Evolutionary conservation across 192 early-diverging fungal species (phyloP).

Genomic region (Diversispora eburnea): DNA sequence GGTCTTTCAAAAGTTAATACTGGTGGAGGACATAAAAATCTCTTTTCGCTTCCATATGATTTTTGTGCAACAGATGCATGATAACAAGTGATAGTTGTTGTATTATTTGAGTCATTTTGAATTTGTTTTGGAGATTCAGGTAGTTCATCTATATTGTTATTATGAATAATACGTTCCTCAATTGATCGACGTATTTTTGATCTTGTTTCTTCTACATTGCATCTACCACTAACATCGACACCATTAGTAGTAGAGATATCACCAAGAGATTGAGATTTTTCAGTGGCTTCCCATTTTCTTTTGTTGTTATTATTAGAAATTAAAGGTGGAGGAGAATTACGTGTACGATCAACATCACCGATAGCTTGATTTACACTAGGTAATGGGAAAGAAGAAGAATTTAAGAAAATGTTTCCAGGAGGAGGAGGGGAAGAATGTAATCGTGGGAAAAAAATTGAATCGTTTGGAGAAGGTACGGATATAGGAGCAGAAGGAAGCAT

Average conservation of each 20-base stretch:
- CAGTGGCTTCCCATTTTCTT: slow-evolving; percentile 20
- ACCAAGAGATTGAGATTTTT: slow-evolving; percentile 24
- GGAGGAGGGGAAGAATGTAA: slow-evolving; percentile 23
- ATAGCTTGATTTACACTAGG: slow-evolving; percentile 25
- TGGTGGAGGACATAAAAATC: slow-evolving; percentile 77
- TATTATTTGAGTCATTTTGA: slow-evolving; percentile 25
- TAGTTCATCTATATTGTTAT: background rate
- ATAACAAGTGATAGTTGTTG: slow-evolving; percentile 72
- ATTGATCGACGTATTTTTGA: slow-evolving; percentile 48
- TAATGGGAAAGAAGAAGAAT: slow-evolving; percentile 2
- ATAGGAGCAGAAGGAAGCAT: slow-evolving; percentile 22
- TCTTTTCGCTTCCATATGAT: slow-evolving; percentile 90
- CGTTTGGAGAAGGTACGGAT: slow-evolving; percentile 6
- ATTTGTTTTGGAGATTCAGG: slow-evolving; percentile 24
- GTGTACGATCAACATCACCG: slow-evolving; percentile 22
- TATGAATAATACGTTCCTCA: slow-evolving; percentile 30
- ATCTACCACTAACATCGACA: slow-evolving; percentile 24
- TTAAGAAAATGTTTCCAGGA: slow-evolving; percentile 9
- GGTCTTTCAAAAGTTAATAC: slow-evolving; percentile 57
- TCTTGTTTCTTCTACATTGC: slow-evolving; percentile 38
- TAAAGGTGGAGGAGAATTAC: slow-evolving; percentile 16
- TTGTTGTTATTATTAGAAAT: slow-evolving; percentile 7
- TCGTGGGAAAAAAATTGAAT: slow-evolving; percentile 21
- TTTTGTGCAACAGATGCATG: slow-evolving; percentile 88
- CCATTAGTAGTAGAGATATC: too few relatives aligned